A percentile compares a stretch with the other conserved stretches of the same genome.
Evolutionary conservation across 148 eudicot species (phyloP).

Genomic region (Mesembryanthemum crystallinum): DNA sequence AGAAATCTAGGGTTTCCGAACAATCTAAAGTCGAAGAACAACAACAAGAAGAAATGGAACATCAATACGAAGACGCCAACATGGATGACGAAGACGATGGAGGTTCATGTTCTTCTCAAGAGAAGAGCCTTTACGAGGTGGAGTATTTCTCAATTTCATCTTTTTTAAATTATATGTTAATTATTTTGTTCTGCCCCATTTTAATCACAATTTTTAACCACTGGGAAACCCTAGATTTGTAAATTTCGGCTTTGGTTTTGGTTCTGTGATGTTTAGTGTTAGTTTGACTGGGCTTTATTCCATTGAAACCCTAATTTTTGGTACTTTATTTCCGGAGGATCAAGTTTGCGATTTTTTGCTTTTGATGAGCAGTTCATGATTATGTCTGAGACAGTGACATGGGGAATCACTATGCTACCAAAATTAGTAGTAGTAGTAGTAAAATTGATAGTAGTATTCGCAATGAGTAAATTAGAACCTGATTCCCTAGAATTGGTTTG

Average conservation of each 20-base stretch:
- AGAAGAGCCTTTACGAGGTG: constrained; percentile 71
- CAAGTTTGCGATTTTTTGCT: not conserved
- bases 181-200: no score
- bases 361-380: not conserved
- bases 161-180: no score
- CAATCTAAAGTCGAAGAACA: constrained; percentile 27
- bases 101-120: constrained; percentile 20
- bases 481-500: no score
- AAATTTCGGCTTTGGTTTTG: not conserved
- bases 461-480: no score
- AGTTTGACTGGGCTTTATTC: not conserved
- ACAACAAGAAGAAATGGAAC: constrained; percentile 22
- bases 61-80: constrained; percentile 20
- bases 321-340: not conserved
- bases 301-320: not conserved
- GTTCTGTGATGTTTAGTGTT: not conserved
- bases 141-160: not conserved
- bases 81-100: constrained; percentile 22
- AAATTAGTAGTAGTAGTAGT: no score
- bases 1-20: constrained; percentile 56
- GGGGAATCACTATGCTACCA: not conserved
- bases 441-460: no score
- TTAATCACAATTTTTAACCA: no score
- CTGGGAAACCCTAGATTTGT: constrained; percentile 12
- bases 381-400: not conserved